phyloP scores from a whole-genome alignment of 192 early-diverging fungal genomes.

The Diversispora epigaea region DNA sequence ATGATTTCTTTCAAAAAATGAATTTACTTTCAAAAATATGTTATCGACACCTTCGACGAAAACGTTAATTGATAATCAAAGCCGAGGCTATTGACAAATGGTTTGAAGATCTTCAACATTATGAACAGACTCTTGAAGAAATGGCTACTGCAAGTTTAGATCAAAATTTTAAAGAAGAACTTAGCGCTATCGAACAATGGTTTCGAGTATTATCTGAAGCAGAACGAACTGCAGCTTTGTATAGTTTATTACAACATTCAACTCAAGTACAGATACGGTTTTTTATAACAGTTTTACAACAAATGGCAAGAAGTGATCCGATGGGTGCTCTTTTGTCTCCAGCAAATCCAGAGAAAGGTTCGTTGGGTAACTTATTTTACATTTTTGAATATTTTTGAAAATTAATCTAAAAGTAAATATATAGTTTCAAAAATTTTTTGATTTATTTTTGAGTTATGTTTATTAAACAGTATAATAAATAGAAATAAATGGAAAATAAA shows the following conservation, averaged over 20 bases:
- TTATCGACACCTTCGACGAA: no score
- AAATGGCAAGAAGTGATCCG: conserved; percentile 87
- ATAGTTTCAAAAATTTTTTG: no score
- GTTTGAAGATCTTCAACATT: conserved; percentile 90
- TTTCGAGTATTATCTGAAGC: conserved; percentile 85
- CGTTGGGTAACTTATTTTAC: not conserved
- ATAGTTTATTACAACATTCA: conserved; percentile 87
- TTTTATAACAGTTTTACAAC: conserved; percentile 89
- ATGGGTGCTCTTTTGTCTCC: conserved; percentile 57
- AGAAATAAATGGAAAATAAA: not conserved
- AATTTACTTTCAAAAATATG: not conserved
- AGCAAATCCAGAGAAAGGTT: conserved; percentile 53
- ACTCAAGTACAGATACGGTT: conserved; percentile 92
- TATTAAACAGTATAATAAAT: no score
- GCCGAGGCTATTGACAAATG: conserved; percentile 81
- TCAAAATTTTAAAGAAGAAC: conserved; percentile 84
- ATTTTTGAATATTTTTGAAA: not conserved
- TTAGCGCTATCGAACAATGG: conserved; percentile 93
- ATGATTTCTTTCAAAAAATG: not conserved
- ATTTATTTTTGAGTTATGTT: no score
- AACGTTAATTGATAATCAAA: conserved; percentile 4
- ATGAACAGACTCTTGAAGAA: conserved; percentile 88
- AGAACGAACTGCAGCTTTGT: conserved; percentile 90
- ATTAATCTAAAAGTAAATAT: not conserved
- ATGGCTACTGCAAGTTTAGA: conserved; percentile 82